Conservation (phyloP, 2,329 filamentous ascomycete genomes). For the Hymenoscyphus albidus region DNA sequence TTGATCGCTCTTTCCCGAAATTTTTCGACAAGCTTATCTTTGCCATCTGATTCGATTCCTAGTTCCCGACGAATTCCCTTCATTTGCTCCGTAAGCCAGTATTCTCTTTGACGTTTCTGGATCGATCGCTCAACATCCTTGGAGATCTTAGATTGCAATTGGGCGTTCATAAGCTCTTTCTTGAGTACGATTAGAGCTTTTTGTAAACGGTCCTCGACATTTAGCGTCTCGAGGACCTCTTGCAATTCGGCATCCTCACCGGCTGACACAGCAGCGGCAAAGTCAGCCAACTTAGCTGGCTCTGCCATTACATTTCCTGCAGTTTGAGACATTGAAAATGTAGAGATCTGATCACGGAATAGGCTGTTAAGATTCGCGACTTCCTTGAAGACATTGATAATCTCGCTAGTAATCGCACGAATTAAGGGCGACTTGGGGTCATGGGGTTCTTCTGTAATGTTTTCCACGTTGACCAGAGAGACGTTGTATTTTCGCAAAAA, state of each 20-base stretch:
- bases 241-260: constrained; percentile 91
- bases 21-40: constrained; percentile 95
- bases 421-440: constrained; percentile 88
- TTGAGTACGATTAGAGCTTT: constrained; percentile 91
- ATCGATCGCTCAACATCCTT: constrained; percentile 98
- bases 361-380: constrained; percentile 90
- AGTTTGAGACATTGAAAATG: constrained; percentile 92
- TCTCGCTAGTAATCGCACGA: constrained; percentile 90
- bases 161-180: constrained; percentile 97
- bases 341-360: constrained; percentile 95
- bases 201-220: constrained; percentile 87
- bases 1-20: constrained; percentile 95
- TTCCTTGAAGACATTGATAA: constrained; percentile 98
- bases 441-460: constrained; percentile 80
- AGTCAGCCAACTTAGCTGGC: constrained; percentile 91
- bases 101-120: constrained; percentile 93
- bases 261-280: constrained; percentile 93
- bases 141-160: constrained; percentile 93
- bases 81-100: constrained; percentile 99
- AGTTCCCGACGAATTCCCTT: constrained; percentile 95
- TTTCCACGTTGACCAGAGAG: constrained; percentile 93
- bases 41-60: constrained; percentile 94
- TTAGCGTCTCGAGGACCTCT: constrained; percentile 81
- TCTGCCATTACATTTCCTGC: constrained; percentile 94
- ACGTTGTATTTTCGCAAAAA: constrained; percentile 91